Conservation (phyloP, 768 basidiomycete species). For the Macrolepiota dolichaula region DNA sequence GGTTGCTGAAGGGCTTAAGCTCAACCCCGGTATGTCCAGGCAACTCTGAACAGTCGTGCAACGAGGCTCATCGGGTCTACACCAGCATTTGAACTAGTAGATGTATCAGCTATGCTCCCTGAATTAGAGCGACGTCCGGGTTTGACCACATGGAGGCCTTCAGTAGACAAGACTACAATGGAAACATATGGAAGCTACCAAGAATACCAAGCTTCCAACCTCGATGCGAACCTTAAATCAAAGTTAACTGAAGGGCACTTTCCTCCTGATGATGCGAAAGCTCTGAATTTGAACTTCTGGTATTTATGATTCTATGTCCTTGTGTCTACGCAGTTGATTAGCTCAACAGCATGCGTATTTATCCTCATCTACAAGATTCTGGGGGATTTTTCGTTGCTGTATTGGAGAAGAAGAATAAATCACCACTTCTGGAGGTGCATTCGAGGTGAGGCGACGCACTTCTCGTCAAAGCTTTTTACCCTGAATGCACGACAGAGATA, state of each 20-base stretch:
- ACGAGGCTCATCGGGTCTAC: neutral
- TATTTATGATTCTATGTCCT: constrained; percentile 28
- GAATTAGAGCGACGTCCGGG: constrained; percentile 76
- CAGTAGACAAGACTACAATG: constrained; percentile 50
- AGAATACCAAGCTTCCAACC: constrained; percentile 49
- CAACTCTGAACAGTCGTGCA: neutral
- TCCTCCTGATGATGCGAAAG: constrained; percentile 66
- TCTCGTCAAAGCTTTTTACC: neutral
- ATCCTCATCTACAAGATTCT: constrained; percentile 94
- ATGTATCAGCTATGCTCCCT: constrained; percentile 70
- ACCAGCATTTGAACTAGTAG: constrained; percentile 73
- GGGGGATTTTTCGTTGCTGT: constrained; percentile 99
- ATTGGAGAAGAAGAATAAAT: constrained; percentile 46
- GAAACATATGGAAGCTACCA: constrained; percentile 58
- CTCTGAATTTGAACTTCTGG: constrained; percentile 72
- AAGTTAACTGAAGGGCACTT: constrained; percentile 76
- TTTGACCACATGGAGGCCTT: constrained; percentile 74
- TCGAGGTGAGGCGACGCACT: neutral
- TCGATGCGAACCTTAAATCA: constrained; percentile 46
- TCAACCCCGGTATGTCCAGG: constrained; percentile 54
- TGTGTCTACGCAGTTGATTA: neutral
- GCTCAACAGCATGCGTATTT: constrained; percentile 72
- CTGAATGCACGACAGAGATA: constrained; percentile 25
- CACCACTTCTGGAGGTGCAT: neutral
- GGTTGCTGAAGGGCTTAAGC: constrained; percentile 75